Base-by-base conservation (phyloP, 2,329 filamentous ascomycete genomes). In the Orbilia javanica region DNA sequence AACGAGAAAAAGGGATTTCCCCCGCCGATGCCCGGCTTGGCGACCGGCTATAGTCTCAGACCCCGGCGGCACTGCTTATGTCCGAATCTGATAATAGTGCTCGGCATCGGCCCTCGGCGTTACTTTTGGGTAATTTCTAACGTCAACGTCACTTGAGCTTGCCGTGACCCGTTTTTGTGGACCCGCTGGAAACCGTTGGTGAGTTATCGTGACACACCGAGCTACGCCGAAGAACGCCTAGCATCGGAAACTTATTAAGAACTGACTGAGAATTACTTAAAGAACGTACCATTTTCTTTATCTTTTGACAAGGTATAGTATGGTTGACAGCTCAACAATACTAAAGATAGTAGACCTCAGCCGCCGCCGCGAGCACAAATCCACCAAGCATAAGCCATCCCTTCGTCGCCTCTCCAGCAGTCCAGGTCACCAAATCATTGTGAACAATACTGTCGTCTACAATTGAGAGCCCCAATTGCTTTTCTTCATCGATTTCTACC, bases 11-110 rank as follows among this genome's bases (percentile, higher is more conserved):
- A 18, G 15, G 57, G 57, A 34, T 29, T 63, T 46, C 18, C 50
- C 10, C 44, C 22, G 50, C 55, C 68, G 68, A 71, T n/a, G 46
- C n/a, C 68, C 68, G 68, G 44, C 68, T 71, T 53, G 68, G 68
- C 55, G 7, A 8, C 29, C 55, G 68, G 55, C 18, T 55, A 46
- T 71, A 64, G 10, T 48, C 44, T 48, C 44, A 22, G 3, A 11
- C 20, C 44, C 44, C 44, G 22, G 48, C 10, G 29, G 11, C 4
- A 15, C 13, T 11, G 10, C n/a, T 7, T 42, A 64, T 20, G 20
- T 27, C 67, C 67, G 55, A 60, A 71, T 64, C 52, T 39, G 52
- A 62, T 60, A 67, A 55, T 36, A 31, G 18, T n/a, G 22, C 60
- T 64, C 60, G 60, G 60, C 60, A 64, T 48, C 42, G 60, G 60